These are phyloP conservation scores for Deakozyma indianensis DNA, from an alignment of 805 yeast genomes.

Conservation along the genomic window DNA sequence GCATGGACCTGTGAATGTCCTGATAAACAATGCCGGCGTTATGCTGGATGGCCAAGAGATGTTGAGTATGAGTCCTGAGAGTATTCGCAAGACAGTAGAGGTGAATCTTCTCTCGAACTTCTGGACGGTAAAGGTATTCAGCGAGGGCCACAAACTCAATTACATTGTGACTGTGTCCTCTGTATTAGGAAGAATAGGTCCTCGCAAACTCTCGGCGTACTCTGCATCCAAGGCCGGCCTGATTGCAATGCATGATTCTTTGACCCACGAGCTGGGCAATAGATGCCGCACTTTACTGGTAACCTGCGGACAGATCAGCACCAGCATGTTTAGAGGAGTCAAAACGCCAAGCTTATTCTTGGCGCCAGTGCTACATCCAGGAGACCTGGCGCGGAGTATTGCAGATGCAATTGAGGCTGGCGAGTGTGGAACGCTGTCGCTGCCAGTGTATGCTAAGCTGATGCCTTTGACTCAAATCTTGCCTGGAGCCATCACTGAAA, in stretches of 20 bases:
- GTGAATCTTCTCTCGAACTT: conserved; percentile 54
- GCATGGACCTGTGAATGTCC: conserved; percentile 64
- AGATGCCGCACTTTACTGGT: conserved; percentile 52
- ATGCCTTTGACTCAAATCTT: conserved; percentile 50
- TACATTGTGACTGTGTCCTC: conserved; percentile 65
- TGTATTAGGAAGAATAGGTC: conserved; percentile 61
- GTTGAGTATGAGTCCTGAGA: conserved; percentile 10
- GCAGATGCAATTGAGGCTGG: conserved; percentile 16
- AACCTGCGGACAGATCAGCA: conserved; percentile 68
- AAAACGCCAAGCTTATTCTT: conserved; percentile 48
- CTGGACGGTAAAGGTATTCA: conserved; percentile 48
- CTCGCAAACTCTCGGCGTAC: conserved; percentile 55
- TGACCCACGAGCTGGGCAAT: conserved; percentile 48
- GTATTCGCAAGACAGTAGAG: conserved; percentile 39
- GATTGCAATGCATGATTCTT: conserved; percentile 56
- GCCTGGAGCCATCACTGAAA: conserved; percentile 54
- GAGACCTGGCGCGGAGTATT: conserved; percentile 41
- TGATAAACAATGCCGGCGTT: conserved; percentile 84
- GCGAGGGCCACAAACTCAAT: conserved; percentile 37
- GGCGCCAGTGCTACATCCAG: conserved; percentile 63
- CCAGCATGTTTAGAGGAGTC: conserved; percentile 53
- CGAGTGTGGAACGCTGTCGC: conserved; percentile 42
- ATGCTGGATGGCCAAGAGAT: conserved; percentile 47
- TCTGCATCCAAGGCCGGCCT: conserved; percentile 76
- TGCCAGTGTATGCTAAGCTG: conserved; percentile 56